Evolutionary conservation across 1,284 basidiomycete species (phyloP), one percentile per base, ranked within the genome.

Genomic region (Nidula niveotomentosa): DNA sequence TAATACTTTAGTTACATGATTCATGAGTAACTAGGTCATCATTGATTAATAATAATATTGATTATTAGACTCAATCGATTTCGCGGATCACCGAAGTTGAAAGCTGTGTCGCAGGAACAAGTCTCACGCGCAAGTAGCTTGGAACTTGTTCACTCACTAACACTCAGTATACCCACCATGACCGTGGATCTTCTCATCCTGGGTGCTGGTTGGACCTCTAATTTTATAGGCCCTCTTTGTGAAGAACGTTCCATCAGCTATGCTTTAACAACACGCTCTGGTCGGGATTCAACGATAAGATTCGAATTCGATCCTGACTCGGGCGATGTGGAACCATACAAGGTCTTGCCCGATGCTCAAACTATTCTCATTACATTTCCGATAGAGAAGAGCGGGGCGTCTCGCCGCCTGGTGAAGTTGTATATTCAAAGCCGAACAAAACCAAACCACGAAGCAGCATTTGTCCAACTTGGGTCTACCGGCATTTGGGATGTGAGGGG

Each of bases 191-290:
- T 88, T 41, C 78, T 88, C 43, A 80, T 88, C 52, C 77, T 90
- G 23, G 86, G 86, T 45, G 81, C 83, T n/a, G 85, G 85, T 39
- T 90, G 87, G 86, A 85, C 84, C 1, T 83, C 78, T 1, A 76
- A 74, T 9, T 90, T 88, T 68, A 74, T 90, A 47, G 74, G 83
- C 43, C 80, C 85, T 0, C 79, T 85, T 13, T 81, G 83, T 63
- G 36, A 64, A 7, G 58, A 70, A 12, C 30, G 70, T 18, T 56
- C 68, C 13, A 59, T 88, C 55, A 72, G 74, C 0, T 81, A 76
- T 61, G 80, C 82, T 1, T 76, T 81, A 2, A 88, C 86, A 0
- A 80, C 77, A n/a, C 77, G 84, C 34, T 69, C 77, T 48, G 83
- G 82, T 10, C 61, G 70, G 30, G 66, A 69, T 23, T 67, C 63